These are phyloP conservation scores for Suillus luteus DNA, from an alignment of 768 basidiomycete genomes.

Conservation along the genomic window DNA sequence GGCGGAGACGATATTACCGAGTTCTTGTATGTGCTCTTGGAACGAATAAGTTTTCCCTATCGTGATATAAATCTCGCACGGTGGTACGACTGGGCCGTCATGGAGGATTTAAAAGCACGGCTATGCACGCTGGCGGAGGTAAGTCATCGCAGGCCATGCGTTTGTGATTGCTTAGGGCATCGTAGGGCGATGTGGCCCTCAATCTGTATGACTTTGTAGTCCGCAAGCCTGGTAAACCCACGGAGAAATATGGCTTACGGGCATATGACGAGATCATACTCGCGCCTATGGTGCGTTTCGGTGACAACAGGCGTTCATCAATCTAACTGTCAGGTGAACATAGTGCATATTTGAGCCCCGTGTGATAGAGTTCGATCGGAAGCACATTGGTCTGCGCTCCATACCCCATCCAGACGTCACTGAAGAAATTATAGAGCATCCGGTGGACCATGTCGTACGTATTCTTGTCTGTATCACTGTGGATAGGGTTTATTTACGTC, in stretches of 20 bases:
- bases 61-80: slow-evolving; percentile 73
- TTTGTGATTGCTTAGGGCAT: slow-evolving; percentile 12
- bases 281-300: slow-evolving; percentile 79
- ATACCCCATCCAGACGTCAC: slow-evolving; percentile 62
- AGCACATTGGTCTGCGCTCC: slow-evolving; percentile 52
- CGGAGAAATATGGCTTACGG: slow-evolving; percentile 86
- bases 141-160: slow-evolving; percentile 24
- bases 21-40: slow-evolving; percentile 78
- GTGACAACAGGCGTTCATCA: slow-evolving; percentile 1
- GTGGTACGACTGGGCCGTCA: slow-evolving; percentile 85
- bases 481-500: slow-evolving; percentile 10
- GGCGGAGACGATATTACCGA: slow-evolving; percentile 96
- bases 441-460: slow-evolving; percentile 54
- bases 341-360: slow-evolving; percentile 94
- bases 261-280: slow-evolving; percentile 96
- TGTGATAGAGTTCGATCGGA: slow-evolving; percentile 86
- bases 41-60: slow-evolving; percentile 87
- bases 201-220: slow-evolving; percentile 92
- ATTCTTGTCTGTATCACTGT: slow-evolving; percentile 4
- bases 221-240: slow-evolving; percentile 68
- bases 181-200: slow-evolving; percentile 83
- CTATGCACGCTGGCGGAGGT: slow-evolving; percentile 90
- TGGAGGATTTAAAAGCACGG: slow-evolving; percentile 88
- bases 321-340: background rate
- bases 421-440: slow-evolving; percentile 70